Evolutionary conservation across 345 rosid species (phyloP), one percentile per base, ranked within the genome.

Genomic region (Acer saccharum): DNA sequence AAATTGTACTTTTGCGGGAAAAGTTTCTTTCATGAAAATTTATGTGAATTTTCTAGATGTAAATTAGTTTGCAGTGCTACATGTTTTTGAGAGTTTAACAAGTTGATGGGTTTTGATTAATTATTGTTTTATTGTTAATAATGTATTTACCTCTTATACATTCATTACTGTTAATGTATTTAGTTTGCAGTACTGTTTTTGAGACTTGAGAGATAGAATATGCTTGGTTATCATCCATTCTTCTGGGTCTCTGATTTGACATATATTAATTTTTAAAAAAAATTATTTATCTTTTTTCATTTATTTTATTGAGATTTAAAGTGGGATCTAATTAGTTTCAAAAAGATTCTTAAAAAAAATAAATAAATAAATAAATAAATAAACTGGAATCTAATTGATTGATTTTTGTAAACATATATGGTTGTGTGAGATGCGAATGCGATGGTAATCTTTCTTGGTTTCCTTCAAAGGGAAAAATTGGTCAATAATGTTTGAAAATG

Each of bases 151-250:
- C 39, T 35, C 39, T 35, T 35, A 35, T 35, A 35, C 39, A 35
- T 35, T 35, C 5, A 4, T 35, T 35, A 35, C 5, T 4, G 39
- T 35, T 35, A 35, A 35, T 35, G 39, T 4, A 4, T 35, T 35
- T 35, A 35, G 39, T 35, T 35, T 35, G 39, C 39, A 35, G 6
- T 35, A 29, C 41, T 57, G 48, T 2, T 44, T 14, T 46, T 35
- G 39, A 46, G 29, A 72, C 7, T 46, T 35, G 39, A 46, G 29
- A 72, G 70, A 74, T 64, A 74, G 62, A 10, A 27, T 48, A 74
- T 11, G 46, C 6, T n/a, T 65, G 77, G 77, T 64, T 21, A 16
- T 46, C 10, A 7, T 27, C 35, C n/a, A 64, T 1, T 6, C 20
- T 14, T 20, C 70, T 12, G 20, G 50, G 25, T 52, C 10, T 8